Base-by-base conservation (phyloP, 768 basidiomycete genomes). In the Stropharia rugosoannulata region DNA sequence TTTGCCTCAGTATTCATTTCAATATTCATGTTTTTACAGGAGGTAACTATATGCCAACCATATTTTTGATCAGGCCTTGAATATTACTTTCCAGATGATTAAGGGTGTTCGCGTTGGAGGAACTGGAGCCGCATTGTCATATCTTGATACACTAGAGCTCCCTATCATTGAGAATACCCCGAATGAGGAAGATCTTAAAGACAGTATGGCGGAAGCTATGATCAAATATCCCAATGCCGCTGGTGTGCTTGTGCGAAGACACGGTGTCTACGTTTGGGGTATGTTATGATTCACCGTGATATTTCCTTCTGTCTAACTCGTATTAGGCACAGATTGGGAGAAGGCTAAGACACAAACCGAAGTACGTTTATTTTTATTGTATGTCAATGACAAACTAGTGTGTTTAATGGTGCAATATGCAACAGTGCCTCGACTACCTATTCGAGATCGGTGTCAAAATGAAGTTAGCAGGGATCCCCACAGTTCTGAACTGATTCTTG, bases 81-180 rank as follows among this genome's bases (percentile, higher is more conserved):
- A 37, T 15, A 54, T 46, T 39, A 16, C 16, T 39, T 11, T n/a
- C 37, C 60, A 95, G 85, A 95, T 95, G 93, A 95, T 95, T 68
- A 95, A 95, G 68, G 93, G 93, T 19, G 82, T 95, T 42, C 81
- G 91, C 9, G 66, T 85, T 13, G 89, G 82, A 5, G 93, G 93
- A 10, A 85, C 79, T n/a, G 90, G 89, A 1, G 69, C 73, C n/a
- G 81, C 90, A 0, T 66, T 93, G 59, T 87, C 89, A 1, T 95
- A 93, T 70, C 82, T 93, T 50, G 91, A 95, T 70, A 94, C 90
- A 4, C 80, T 95, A 8, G 85, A 83, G 49, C 75, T 95, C 2
- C 93, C 93, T 0, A 94, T 95, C 65, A 95, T 95, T 57, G 88
- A 92, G 62, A 95, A 95, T 64, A 95, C 93, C 1, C 93, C 93